A percentile compares a stretch with the other conserved stretches of the same genome.
Evolutionary conservation across 257 asterid species (phyloP).

Genomic region (Rehmannia glutinosa): DNA sequence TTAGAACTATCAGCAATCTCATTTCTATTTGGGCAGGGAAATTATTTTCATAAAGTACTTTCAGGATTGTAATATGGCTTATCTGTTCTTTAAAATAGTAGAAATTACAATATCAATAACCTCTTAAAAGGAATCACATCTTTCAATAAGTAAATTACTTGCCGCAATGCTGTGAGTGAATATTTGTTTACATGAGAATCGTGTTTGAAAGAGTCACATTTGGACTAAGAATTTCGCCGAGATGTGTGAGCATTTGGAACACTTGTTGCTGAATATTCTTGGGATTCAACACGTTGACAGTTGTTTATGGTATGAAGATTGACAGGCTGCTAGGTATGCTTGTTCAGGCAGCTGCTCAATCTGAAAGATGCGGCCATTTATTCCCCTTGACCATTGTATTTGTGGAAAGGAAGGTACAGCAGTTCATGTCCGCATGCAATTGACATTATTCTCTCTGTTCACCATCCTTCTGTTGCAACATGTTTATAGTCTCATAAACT

Average conservation of each 20-base stretch:
- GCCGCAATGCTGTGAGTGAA: not conserved
- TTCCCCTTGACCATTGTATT: constrained; percentile 89
- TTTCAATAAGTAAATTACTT: not conserved
- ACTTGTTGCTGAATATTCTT: not conserved
- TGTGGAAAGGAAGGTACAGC: constrained; percentile 84
- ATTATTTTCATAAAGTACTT: not conserved
- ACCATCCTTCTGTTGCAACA: constrained; percentile 1
- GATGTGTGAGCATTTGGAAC: not conserved
- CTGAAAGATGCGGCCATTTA: constrained; percentile 58
- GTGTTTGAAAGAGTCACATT: not conserved
- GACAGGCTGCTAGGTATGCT: constrained; percentile 77
- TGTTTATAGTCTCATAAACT: constrained; percentile 10
- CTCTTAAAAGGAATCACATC: not conserved
- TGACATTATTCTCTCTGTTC: not conserved
- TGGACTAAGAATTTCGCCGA: constrained; percentile 9
- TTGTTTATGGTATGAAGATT: constrained; percentile 45
- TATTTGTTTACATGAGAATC: not conserved
- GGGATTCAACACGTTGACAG: constrained; percentile 17
- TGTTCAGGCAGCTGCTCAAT: constrained; percentile 75
- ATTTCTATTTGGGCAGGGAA: not conserved
- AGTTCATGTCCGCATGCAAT: not conserved
- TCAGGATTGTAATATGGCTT: not conserved
- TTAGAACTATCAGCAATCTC: not conserved
- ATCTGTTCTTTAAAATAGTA: not conserved
- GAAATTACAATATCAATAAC: not conserved